These are phyloP conservation scores for Thecaphora thlaspeos DNA, from an alignment of 1,284 basidiomycete species.

Conservation along the genomic window DNA sequence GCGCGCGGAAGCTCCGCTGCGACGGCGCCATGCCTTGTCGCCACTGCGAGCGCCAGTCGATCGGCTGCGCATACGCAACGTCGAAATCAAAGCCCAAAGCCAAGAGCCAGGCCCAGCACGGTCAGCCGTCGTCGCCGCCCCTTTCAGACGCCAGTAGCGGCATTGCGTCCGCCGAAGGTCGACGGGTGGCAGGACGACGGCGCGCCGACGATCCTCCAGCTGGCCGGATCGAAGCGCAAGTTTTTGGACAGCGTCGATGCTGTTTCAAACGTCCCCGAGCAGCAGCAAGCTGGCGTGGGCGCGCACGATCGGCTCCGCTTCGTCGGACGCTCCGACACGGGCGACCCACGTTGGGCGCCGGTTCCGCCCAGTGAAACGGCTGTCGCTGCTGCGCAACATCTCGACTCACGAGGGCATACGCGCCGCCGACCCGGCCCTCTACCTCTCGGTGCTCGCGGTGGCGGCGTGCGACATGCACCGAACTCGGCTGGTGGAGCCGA, in stretches of 20 bases:
- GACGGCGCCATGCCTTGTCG: constrained; percentile 31
- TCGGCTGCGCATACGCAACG: constrained; percentile 26
- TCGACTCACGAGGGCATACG: constrained; percentile 11
- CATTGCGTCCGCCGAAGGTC: too few relatives aligned
- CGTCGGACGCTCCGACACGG: too few relatives aligned
- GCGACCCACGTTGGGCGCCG: too few relatives aligned
- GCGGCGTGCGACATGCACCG: constrained; percentile 37
- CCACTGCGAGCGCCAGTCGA: constrained; percentile 29
- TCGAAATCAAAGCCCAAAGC: constrained; percentile 15
- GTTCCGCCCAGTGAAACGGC: constrained; percentile 14
- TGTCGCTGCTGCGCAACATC: constrained; percentile 21
- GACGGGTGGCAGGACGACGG: too few relatives aligned
- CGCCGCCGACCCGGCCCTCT: constrained; percentile 29
- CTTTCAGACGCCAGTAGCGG: too few relatives aligned
- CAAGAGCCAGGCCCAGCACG: not conserved
- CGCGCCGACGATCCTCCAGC: too few relatives aligned
- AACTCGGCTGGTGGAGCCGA: constrained; percentile 16
- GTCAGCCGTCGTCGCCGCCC: too few relatives aligned
- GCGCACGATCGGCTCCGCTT: too few relatives aligned
- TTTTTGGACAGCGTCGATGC: too few relatives aligned
- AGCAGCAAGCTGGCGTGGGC: too few relatives aligned
- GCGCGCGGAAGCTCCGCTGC: constrained; percentile 31
- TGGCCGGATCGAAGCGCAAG: too few relatives aligned
- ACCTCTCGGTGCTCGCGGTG: constrained; percentile 32
- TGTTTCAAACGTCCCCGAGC: too few relatives aligned